Percentiles rank a stretch among this genome's conserved stretches.
These are phyloP conservation scores for Sarcodon aspratus DNA, from an alignment of 768 basidiomycete species.

Conservation along the genomic window DNA sequence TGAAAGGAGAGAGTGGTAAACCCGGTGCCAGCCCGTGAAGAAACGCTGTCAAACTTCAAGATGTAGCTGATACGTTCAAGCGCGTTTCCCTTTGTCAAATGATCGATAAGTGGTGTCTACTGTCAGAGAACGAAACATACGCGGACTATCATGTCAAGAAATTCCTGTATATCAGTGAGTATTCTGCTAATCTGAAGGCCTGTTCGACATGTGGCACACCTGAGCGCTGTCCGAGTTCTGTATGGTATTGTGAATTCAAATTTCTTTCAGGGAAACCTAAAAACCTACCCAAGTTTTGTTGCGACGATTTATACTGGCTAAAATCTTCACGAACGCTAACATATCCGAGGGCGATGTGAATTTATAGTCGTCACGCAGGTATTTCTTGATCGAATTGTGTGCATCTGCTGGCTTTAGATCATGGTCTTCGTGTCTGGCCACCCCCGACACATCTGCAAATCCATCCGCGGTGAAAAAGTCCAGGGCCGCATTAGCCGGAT, in stretches of 20 bases:
- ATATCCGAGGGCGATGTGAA: slow-evolving; percentile 13
- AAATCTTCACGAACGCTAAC: slow-evolving; percentile 14
- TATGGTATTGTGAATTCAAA: background rate
- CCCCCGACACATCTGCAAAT: slow-evolving; percentile 9
- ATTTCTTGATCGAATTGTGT: slow-evolving; percentile 15
- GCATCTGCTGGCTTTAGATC: slow-evolving; percentile 11
- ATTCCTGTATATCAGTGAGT: slow-evolving; percentile 7
- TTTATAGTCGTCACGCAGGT: slow-evolving; percentile 11
- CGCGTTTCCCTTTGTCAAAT: slow-evolving; percentile 13
- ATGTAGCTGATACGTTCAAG: slow-evolving; percentile 20
- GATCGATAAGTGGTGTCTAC: background rate
- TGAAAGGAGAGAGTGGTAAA: slow-evolving; percentile 17
- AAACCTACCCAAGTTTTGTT: slow-evolving; percentile 14
- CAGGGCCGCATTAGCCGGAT: slow-evolving; percentile 1
- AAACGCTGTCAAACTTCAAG: slow-evolving; percentile 12
- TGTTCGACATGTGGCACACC: slow-evolving; percentile 7
- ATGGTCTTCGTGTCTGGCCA: slow-evolving; percentile 3
- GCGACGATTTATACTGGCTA: slow-evolving; percentile 13
- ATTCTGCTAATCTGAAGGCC: background rate
- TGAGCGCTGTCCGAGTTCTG: slow-evolving; percentile 17
- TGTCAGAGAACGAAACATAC: slow-evolving; percentile 6
- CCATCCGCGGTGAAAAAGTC: slow-evolving; percentile 14
- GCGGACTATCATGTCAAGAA: slow-evolving; percentile 14
- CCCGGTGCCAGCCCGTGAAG: slow-evolving; percentile 5
- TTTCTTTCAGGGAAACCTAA: background rate